Conservation (phyloP, 257 asterid genomes). For the Vinca minor region DNA sequence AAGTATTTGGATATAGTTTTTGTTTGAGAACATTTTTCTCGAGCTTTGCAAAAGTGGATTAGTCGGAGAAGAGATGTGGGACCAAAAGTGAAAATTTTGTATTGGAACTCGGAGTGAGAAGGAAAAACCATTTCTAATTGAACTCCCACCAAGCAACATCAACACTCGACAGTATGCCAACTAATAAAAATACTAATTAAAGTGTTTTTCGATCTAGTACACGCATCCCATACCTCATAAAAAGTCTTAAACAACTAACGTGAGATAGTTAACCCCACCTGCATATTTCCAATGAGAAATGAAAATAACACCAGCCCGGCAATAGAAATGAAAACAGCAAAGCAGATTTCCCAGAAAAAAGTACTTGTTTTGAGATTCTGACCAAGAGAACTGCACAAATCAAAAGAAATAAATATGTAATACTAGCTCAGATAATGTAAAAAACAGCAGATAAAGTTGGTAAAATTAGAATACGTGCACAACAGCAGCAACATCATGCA, state of each 20-base stretch:
- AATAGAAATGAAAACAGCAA: constrained; percentile 87
- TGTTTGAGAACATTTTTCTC: too few relatives aligned
- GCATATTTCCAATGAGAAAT: constrained; percentile 96
- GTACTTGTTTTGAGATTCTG: constrained; percentile 95
- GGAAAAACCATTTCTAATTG: neutral
- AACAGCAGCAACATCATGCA: neutral
- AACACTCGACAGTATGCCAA: neutral
- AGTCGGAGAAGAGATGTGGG: too few relatives aligned
- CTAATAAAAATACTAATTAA: neutral
- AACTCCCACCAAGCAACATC: neutral
- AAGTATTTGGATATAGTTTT: too few relatives aligned
- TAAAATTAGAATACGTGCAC: neutral
- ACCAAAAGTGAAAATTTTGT: too few relatives aligned
- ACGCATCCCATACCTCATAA: neutral
- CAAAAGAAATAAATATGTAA: neutral
- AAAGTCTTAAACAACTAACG: neutral
- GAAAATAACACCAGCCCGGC: constrained; percentile 93
- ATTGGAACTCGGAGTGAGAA: too few relatives aligned
- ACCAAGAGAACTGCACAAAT: constrained; percentile 77
- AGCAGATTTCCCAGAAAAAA: constrained; percentile 86
- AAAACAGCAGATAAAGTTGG: neutral
- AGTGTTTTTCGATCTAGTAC: neutral
- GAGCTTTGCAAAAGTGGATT: too few relatives aligned
- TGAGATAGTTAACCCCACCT: constrained; percentile 39
- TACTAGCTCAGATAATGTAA: neutral